Evolutionary conservation across 139 green algal genomes (phyloP).

Genomic region (Asterochloris erici): DNA sequence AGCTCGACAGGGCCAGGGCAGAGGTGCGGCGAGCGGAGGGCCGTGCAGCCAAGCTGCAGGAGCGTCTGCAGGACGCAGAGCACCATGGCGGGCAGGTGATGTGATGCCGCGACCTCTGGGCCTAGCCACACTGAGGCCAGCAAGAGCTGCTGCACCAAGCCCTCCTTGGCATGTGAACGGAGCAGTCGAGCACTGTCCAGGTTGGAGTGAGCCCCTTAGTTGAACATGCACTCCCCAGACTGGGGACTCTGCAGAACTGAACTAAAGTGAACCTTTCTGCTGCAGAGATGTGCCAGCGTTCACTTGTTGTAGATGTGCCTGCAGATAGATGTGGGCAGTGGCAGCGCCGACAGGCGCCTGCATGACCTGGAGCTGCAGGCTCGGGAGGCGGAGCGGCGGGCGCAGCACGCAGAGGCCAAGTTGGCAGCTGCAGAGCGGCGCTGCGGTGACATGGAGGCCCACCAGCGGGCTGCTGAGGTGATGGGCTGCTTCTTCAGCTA

Average conservation of each 20-base stretch:
- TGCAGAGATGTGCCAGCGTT: background rate
- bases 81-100: constrained; percentile 2
- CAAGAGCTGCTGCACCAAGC: background rate
- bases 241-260: background rate
- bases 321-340: background rate
- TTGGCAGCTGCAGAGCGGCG: constrained; percentile 10
- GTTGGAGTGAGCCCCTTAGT: background rate
- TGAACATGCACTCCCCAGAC: background rate
- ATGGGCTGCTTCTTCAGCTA: background rate
- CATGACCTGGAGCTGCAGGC: background rate
- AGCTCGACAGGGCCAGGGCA: background rate
- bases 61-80: background rate
- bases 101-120: background rate
- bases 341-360: background rate
- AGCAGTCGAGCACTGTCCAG: background rate
- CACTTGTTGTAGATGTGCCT: background rate
- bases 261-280: background rate
- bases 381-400: background rate
- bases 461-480: constrained; percentile 11
- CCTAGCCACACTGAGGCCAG: background rate
- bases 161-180: background rate
- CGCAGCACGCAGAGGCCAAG: constrained; percentile 1
- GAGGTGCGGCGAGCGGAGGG: background rate
- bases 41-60: constrained; percentile 1
- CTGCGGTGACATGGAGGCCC: constrained; percentile 6